Evolutionary conservation across 2,329 filamentous ascomycete species (phyloP).

Genomic region (Helminthosporium solani): DNA sequence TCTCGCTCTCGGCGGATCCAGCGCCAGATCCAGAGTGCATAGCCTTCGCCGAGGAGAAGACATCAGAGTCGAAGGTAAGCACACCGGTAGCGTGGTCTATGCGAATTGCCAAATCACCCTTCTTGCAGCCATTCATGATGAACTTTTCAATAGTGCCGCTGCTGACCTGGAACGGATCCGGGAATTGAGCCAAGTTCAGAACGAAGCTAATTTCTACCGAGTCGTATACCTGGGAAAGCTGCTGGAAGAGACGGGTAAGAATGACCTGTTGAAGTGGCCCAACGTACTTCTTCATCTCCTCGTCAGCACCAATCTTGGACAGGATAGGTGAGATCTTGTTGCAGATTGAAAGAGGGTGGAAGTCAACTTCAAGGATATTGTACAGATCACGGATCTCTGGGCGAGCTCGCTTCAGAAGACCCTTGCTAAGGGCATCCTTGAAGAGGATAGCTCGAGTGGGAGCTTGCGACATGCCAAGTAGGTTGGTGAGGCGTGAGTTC

Average conservation of each 20-base stretch:
- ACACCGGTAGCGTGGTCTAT: slow-evolving; percentile 95
- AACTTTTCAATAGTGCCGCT: slow-evolving; percentile 96
- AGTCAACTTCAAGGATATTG: slow-evolving; percentile 98
- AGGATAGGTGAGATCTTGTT: slow-evolving; percentile 98
- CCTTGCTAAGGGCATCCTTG: slow-evolving; percentile 94
- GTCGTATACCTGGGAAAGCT: slow-evolving; percentile 98
- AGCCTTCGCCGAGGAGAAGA: slow-evolving; percentile 96
- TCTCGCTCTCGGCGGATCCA: slow-evolving; percentile 84
- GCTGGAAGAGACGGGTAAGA: slow-evolving; percentile 95
- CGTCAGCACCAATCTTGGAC: slow-evolving; percentile 85
- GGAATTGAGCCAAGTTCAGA: slow-evolving; percentile 90
- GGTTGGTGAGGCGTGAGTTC: slow-evolving; percentile 93
- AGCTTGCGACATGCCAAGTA: slow-evolving; percentile 87
- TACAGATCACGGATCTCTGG: slow-evolving; percentile 96
- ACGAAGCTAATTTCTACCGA: slow-evolving; percentile 94
- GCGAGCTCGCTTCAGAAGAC: slow-evolving; percentile 84
- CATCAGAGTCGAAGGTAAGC: slow-evolving; percentile 95
- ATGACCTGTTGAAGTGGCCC: slow-evolving; percentile 96
- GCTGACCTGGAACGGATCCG: slow-evolving; percentile 91
- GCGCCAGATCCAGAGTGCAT: slow-evolving; percentile 79
- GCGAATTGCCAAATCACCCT: slow-evolving; percentile 93
- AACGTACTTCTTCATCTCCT: slow-evolving; percentile 97
- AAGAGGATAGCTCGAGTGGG: slow-evolving; percentile 89
- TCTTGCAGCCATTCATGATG: slow-evolving; percentile 99
- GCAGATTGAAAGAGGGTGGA: slow-evolving; percentile 98